Conservation (phyloP, 2,329 filamentous ascomycete species). For the Fusarium sp. region DNA sequence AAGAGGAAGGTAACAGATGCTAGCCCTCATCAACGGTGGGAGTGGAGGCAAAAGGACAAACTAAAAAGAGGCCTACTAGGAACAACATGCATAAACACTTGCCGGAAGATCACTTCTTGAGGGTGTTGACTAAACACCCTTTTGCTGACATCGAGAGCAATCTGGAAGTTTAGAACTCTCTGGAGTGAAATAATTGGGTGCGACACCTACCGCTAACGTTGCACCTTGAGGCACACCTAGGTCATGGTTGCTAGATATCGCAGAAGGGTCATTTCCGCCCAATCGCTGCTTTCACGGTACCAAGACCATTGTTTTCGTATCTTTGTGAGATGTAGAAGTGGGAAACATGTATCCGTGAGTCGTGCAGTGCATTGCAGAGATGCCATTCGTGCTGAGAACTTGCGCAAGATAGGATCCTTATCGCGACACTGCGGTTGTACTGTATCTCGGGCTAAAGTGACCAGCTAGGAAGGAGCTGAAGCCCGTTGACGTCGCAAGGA, state of each 20-base stretch:
- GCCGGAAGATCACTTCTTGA: not conserved
- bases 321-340: not conserved
- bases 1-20: conserved; percentile 22
- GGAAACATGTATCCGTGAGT: not conserved
- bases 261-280: not conserved
- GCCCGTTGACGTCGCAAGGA: conserved; percentile 15
- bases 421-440: conserved; percentile 20
- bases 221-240: not conserved
- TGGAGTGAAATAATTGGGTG: not conserved
- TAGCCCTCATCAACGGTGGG: not conserved
- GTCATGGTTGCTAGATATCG: not conserved
- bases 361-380: not conserved
- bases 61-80: not conserved
- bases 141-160: not conserved
- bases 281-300: not conserved
- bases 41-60: not conserved
- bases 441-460: not conserved
- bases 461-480: conserved; percentile 39
- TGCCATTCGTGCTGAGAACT: not conserved
- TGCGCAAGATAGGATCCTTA: conserved; percentile 23
- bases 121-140: conserved; percentile 10
- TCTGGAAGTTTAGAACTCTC: conserved; percentile 16
- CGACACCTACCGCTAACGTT: not conserved
- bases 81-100: not conserved
- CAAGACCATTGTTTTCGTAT: conserved; percentile 22